Conservation (phyloP, 2,329 filamentous ascomycete species). For the Nemania bipapillata region DNA sequence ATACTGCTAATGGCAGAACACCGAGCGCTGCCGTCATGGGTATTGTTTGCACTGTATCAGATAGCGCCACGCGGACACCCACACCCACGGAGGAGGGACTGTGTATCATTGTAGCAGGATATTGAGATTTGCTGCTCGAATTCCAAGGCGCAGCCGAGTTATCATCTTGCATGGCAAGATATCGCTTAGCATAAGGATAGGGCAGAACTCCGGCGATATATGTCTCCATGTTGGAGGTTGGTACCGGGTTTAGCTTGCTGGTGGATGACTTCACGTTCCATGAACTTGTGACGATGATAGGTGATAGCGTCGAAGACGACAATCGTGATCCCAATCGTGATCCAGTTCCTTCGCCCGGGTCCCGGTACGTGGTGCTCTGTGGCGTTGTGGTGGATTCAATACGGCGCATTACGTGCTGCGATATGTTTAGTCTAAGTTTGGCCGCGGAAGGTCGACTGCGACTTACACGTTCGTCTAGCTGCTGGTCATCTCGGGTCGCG, state of each 20-base stretch:
- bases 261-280: neutral
- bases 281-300: neutral
- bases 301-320: neutral
- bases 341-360: neutral
- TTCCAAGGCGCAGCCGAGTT: neutral
- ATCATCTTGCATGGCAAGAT: neutral
- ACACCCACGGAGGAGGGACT: neutral
- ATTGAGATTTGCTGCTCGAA: neutral
- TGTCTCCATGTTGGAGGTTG: neutral
- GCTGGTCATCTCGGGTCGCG: neutral
- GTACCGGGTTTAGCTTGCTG: neutral
- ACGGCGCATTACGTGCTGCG: conserved; percentile 4
- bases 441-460: neutral
- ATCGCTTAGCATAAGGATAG: too few relatives aligned
- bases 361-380: neutral
- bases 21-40: neutral
- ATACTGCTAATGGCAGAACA: neutral
- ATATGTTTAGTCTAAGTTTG: conserved; percentile 8
- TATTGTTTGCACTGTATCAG: neutral
- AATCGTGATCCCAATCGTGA: neutral
- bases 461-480: conserved; percentile 22
- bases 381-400: neutral
- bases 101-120: neutral
- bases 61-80: neutral
- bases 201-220: neutral